phyloP scores from a whole-genome alignment of 2,329 filamentous ascomycete species.

The Paraphoma chrysanthemicola region DNA sequence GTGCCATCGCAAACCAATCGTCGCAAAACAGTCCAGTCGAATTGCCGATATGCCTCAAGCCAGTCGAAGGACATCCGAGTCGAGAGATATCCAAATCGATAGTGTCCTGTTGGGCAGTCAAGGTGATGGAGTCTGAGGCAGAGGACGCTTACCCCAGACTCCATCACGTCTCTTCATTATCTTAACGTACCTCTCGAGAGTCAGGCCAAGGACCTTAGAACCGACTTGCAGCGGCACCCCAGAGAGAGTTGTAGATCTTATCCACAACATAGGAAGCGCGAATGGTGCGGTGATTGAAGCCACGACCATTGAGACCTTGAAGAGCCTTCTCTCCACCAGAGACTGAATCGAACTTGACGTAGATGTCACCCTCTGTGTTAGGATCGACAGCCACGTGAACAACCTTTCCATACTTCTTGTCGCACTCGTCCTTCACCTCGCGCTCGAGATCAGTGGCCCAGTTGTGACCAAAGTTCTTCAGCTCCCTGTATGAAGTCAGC shows the following conservation, averaged over 20 bases:
- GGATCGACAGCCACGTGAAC: conserved; percentile 96
- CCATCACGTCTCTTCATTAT: conserved; percentile 1
- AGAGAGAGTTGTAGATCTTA: conserved; percentile 97
- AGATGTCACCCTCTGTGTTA: conserved; percentile 94
- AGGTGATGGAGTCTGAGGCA: background rate
- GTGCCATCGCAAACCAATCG: background rate
- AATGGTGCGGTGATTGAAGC: conserved; percentile 92
- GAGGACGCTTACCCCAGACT: background rate
- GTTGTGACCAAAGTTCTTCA: conserved; percentile 29
- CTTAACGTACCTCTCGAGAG: conserved; percentile 21
- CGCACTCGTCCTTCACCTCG: conserved; percentile 91
- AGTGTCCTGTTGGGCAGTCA: background rate
- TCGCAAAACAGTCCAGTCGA: background rate
- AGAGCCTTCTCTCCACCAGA: conserved; percentile 96
- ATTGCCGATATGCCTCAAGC: background rate
- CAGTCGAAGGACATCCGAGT: background rate
- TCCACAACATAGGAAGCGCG: conserved; percentile 96
- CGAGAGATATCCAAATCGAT: background rate
- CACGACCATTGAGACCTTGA: conserved; percentile 95
- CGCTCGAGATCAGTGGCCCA: conserved; percentile 96
- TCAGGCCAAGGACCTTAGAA: conserved; percentile 19
- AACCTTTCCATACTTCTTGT: conserved; percentile 94
- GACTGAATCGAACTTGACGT: conserved; percentile 97
- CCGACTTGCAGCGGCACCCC: conserved; percentile 37
- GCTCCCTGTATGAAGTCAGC: conserved; percentile 36